phyloP scores from a whole-genome alignment of 306 rosid species.

The Vigna unguiculata region DNA sequence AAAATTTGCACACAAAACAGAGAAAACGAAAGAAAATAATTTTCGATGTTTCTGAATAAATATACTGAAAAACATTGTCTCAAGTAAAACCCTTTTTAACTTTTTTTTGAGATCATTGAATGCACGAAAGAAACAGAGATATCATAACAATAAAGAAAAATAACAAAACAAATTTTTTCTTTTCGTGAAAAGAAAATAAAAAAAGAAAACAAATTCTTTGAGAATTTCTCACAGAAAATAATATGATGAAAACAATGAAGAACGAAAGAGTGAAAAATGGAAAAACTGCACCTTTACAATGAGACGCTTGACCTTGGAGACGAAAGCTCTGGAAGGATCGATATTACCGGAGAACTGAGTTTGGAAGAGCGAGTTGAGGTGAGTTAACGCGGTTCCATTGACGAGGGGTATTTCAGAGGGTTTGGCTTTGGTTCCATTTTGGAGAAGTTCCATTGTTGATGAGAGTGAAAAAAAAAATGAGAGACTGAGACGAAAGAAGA shows the following conservation, averaged over 20 bases:
- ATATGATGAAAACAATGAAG: too few relatives aligned
- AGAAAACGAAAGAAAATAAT: not conserved
- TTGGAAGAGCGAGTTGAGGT: constrained; percentile 31
- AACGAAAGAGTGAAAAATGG: not conserved
- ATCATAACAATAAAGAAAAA: too few relatives aligned
- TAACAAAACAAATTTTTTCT: too few relatives aligned
- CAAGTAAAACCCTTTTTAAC: too few relatives aligned
- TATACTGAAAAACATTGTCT: too few relatives aligned
- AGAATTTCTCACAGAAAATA: too few relatives aligned
- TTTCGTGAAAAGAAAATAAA: too few relatives aligned
- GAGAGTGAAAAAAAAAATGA: not conserved
- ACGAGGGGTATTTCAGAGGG: not conserved
- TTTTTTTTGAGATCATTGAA: too few relatives aligned
- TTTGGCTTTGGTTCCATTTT: constrained; percentile 31
- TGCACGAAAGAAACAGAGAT: too few relatives aligned
- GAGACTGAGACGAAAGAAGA: not conserved
- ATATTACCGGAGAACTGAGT: constrained; percentile 43
- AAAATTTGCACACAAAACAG: not conserved
- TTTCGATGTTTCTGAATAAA: too few relatives aligned
- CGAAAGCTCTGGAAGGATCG: constrained; percentile 70
- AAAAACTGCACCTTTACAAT: constrained; percentile 60
- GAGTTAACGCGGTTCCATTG: constrained; percentile 32
- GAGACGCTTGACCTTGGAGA: constrained; percentile 71
- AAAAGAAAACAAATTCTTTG: too few relatives aligned
- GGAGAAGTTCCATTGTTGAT: constrained; percentile 25